phyloP scores from a whole-genome alignment of 768 basidiomycete genomes.

The Kwoniella shandongensis region DNA sequence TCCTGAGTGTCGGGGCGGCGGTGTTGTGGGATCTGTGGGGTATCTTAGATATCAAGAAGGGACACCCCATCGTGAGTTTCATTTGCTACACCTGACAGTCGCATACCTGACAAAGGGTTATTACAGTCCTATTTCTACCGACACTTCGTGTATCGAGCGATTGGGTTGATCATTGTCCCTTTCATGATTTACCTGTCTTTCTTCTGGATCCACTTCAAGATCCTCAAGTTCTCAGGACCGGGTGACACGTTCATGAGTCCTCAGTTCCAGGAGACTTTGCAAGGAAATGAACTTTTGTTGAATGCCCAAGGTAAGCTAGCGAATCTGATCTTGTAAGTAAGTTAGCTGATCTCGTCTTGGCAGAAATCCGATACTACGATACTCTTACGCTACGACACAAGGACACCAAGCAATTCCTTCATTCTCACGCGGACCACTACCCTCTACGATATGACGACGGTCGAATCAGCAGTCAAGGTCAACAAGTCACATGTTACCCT shows the following conservation, averaged over 20 bases:
- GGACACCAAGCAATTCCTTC: conserved; percentile 87
- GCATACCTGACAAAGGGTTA: neutral
- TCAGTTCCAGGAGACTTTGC: conserved; percentile 91
- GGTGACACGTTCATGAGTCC: conserved; percentile 98
- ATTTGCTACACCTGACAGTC: neutral
- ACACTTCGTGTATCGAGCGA: conserved; percentile 80
- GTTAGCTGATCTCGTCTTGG: conserved; percentile 23
- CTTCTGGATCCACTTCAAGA: conserved; percentile 91
- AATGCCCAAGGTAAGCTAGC: conserved; percentile 78
- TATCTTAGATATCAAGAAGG: conserved; percentile 78
- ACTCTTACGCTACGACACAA: conserved; percentile 83
- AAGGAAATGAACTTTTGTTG: conserved; percentile 85
- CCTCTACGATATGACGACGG: conserved; percentile 94
- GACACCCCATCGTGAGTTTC: conserved; percentile 68
- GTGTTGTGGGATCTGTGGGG: conserved; percentile 94
- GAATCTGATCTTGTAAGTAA: conserved; percentile 55
- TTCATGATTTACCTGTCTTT: conserved; percentile 86
- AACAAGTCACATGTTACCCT: conserved; percentile 93
- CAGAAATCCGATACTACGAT: conserved; percentile 93
- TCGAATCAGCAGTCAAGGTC: conserved; percentile 92
- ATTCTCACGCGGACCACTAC: conserved; percentile 88
- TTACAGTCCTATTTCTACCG: conserved; percentile 78
- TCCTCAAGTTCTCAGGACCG: conserved; percentile 82
- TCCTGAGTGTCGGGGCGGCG: conserved; percentile 81
- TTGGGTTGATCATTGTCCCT: conserved; percentile 85